Base-by-base conservation (phyloP, 805 yeast species). In the Maudiozyma saulgeensis region DNA sequence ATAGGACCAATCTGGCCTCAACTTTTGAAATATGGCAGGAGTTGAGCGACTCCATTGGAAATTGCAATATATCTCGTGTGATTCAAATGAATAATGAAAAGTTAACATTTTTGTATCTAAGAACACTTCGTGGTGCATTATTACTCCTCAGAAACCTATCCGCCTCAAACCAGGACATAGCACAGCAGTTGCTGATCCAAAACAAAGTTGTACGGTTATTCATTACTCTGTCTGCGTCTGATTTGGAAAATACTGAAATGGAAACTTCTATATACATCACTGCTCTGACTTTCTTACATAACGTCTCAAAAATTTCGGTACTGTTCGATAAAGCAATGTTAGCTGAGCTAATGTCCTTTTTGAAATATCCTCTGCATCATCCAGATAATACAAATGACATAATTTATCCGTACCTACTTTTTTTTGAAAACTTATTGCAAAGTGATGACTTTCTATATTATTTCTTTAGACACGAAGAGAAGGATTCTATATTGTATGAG, bases 71-170 rank as follows among this genome's bases (percentile, higher is more conserved):
- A 11, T 47, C 41, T 16, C 37, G 16, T 35, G 45, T 45, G 12
- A 31, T 39, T n/a, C 45, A 26, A n/a, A 34, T 40, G 28, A 42
- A 39, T 4, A 44, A 50, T 42, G 41, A 45, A 0, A 49, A 52
- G 11, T 26, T 51, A 6, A 51, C 56, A 8, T 51, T 44, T 21
- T 50, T 52, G 48, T 58, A 56, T 42, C 21, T 64, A 6, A 63
- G 83, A 41, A 52, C 72, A 2, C 48, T 74, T 3, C 65, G 82
- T 55, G 84, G 81, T 1, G 54, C 72, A 0, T 49, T 78, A 1
- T 52, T 80, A n/a, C 49, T 79, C n/a, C 62, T 72, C 28, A 63
- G 84, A 51, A 79, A 78, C 54, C 53, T 77, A 23, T 68, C 73
- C 1, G 69, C 68, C 1, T 53, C 61, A 37, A 64, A 67, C 38